Evolutionary conservation across 345 rosid genomes (phyloP).

Genomic region (Lagerstroemia speciosa): DNA sequence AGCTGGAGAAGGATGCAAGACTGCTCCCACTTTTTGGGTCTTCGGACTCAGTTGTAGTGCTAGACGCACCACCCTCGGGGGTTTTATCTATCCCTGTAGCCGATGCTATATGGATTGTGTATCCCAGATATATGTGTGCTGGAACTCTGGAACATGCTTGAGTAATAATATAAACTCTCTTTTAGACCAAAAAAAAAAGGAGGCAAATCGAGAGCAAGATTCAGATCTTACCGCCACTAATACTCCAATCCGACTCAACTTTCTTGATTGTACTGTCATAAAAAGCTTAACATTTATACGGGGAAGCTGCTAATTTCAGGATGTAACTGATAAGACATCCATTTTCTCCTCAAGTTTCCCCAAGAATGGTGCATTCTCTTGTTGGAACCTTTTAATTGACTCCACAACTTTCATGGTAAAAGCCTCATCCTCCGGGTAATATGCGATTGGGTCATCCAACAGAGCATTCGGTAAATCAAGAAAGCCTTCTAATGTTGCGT

Average conservation of each 20-base stretch:
- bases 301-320: neutral
- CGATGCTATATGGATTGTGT: too few species aligned
- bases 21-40: too few species aligned
- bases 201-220: slow-evolving; percentile 7
- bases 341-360: slow-evolving; percentile 19
- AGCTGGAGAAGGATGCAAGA: too few species aligned
- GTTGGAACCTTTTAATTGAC: slow-evolving; percentile 39
- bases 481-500: slow-evolving; percentile 78
- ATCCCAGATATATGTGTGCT: too few species aligned
- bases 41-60: too few species aligned
- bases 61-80: too few species aligned
- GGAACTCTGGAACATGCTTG: too few species aligned
- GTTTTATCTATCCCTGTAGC: too few species aligned
- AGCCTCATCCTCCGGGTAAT: slow-evolving; percentile 72
- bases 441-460: slow-evolving; percentile 52
- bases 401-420: slow-evolving; percentile 40
- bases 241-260: neutral
- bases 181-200: too few species aligned
- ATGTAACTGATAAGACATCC: neutral
- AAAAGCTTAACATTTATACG: neutral
- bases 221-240: neutral
- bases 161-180: too few species aligned
- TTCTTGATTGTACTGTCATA: neutral
- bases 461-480: slow-evolving; percentile 44
- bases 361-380: slow-evolving; percentile 35